Evolutionary conservation across 805 yeast genomes (phyloP), one percentile per base, ranked within the genome.

Genomic region (Teunomyces cretensis): DNA sequence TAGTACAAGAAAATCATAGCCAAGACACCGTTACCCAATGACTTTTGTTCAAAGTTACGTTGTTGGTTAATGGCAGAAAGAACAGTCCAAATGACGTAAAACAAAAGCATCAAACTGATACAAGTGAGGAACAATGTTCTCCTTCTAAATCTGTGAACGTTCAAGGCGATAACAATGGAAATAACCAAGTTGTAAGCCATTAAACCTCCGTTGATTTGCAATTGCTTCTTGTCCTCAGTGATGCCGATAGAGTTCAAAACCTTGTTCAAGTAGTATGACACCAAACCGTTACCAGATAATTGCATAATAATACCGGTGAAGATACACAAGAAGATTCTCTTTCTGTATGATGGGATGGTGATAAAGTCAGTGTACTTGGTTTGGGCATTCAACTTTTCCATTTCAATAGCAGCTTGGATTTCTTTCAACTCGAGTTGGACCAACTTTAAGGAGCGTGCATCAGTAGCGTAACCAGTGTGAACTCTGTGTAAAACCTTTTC

Each of bases 231-330:
- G 19, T 68, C 62, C n/a, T 65, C 67, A 39, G 76, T 75, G 53
- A 79, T 75, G 47, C 84, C 83, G 56, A 80, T 77, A 19, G 80
- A 72, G 46, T 62, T 56, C 51, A 80, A 68, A 11, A 80, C 84
- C 53, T 70, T 67, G 47, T 69, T 64, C 49, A 78, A 62, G 58
- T 78, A 78, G 67, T 76, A 78, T 3, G 79, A 72, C 22, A 76
- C 77, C 47, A 78, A 61, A 45, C 79, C 79, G 53, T 75, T 76
- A 54, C 83, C 83, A 13, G 79, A 72, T 33, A 74, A 54, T 54
- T 75, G 80, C 74, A 65, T 66, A 49, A 72, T 55, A 27, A 58
- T 49, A 33, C 70, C 71, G 16, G 70, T 54, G 53, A 62, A 57
- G 26, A 56, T 16, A 30, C 62, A 51, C 51, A 74, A 66, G 60